Evolutionary conservation across 108 stramenopile genomes (phyloP).

Genomic region (Skeletonema tropicum): DNA sequence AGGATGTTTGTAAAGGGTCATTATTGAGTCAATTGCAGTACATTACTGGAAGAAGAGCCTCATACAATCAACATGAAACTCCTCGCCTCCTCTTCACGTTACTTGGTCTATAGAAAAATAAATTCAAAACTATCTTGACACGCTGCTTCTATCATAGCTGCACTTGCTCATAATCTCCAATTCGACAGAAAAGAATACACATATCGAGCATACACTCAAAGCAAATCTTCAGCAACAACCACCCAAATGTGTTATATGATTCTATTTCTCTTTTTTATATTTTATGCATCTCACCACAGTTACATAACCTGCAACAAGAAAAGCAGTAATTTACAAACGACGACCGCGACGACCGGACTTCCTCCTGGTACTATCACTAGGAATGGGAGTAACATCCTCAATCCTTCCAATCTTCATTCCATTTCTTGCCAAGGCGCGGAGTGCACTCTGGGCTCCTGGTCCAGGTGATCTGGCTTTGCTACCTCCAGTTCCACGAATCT

Average conservation of each 20-base stretch:
- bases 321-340: constrained; percentile 89
- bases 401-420: constrained; percentile 99
- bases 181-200: no score
- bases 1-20: constrained; percentile 24
- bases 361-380: constrained; percentile 98
- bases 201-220: no score
- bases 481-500: constrained; percentile 99
- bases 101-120: no score
- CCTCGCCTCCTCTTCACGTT: no score
- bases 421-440: constrained; percentile 97
- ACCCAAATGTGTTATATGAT: not conserved
- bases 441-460: constrained; percentile 98
- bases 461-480: constrained; percentile 96
- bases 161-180: no score
- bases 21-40: not conserved
- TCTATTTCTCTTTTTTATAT: not conserved
- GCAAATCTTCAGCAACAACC: no score
- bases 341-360: constrained; percentile 99
- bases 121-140: not conserved
- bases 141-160: not conserved
- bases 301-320: constrained; percentile 1
- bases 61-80: no score
- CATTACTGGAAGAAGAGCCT: no score
- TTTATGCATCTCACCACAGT: constrained; percentile 5
- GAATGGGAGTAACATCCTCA: constrained; percentile 99